A percentile compares a stretch with the other conserved stretches of the same genome.
Evolutionary conservation across 345 rosid species (phyloP).

Genomic region (Chamaenerion angustifolium): DNA sequence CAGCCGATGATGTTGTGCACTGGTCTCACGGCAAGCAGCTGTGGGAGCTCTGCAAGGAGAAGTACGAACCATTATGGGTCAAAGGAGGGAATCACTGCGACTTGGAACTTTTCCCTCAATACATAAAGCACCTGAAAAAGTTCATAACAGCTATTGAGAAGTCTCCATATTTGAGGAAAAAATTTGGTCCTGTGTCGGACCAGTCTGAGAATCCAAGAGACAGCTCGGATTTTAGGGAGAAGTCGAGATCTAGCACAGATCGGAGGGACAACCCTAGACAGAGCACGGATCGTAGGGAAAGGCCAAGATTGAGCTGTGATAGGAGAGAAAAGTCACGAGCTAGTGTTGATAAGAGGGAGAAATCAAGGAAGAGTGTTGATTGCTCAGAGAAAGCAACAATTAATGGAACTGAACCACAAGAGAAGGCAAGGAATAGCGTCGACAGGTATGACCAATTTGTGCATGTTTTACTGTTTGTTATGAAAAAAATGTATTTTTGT

Average conservation of each 20-base stretch:
- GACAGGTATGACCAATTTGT: slow-evolving; percentile 43
- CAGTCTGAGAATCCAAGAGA: slow-evolving; percentile 33
- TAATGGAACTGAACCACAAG: slow-evolving; percentile 30
- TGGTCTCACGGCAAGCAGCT: slow-evolving; percentile 87
- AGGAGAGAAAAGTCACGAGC: slow-evolving; percentile 39
- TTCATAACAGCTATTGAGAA: slow-evolving; percentile 66
- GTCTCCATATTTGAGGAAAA: slow-evolving; percentile 24
- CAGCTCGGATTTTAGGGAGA: slow-evolving; percentile 56
- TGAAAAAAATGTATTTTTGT: too few relatives aligned
- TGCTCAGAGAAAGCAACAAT: slow-evolving; percentile 24
- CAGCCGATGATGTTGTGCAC: slow-evolving; percentile 79
- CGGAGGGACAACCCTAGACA: slow-evolving; percentile 36
- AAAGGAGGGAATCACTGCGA: slow-evolving; percentile 92
- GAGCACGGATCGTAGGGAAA: slow-evolving; percentile 51
- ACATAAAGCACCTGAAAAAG: slow-evolving; percentile 75
- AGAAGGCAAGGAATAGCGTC: slow-evolving; percentile 58
- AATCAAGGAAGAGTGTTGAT: slow-evolving; percentile 31
- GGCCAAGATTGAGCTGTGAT: slow-evolving; percentile 35
- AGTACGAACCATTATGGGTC: slow-evolving; percentile 84
- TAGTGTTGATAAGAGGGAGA: slow-evolving; percentile 45
- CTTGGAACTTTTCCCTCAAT: slow-evolving; percentile 71
- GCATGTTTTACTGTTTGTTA: background rate
- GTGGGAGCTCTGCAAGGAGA: slow-evolving; percentile 75
- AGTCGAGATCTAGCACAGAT: slow-evolving; percentile 19
- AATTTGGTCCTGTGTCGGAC: slow-evolving; percentile 20